A percentile compares a stretch with the other conserved stretches of the same genome.
Evolutionary conservation across 2,329 filamentous ascomycete genomes (phyloP).

Genomic region (Dendrostoma leiphaemia): DNA sequence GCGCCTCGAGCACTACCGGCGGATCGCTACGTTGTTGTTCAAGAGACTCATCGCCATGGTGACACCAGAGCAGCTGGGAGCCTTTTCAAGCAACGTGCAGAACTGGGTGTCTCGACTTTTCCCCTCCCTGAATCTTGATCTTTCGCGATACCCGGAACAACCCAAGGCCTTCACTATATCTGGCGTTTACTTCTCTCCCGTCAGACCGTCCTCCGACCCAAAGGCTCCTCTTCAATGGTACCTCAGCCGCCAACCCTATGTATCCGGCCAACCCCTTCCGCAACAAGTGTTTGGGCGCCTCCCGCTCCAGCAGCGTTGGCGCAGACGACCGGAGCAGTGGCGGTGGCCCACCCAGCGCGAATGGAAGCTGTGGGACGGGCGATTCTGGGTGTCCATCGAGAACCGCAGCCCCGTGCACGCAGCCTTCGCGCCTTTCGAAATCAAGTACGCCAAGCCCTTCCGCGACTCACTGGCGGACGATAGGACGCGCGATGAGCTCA

Average conservation of each 20-base stretch:
- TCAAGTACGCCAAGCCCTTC: slow-evolving; percentile 45
- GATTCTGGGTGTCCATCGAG: slow-evolving; percentile 57
- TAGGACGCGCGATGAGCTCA: slow-evolving; percentile 33
- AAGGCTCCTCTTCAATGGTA: slow-evolving; percentile 36
- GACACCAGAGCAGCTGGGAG: slow-evolving; percentile 45
- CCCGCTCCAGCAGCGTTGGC: slow-evolving; percentile 9
- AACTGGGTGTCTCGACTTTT: slow-evolving; percentile 47
- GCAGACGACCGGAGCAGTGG: slow-evolving; percentile 19
- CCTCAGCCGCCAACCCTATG: slow-evolving; percentile 46
- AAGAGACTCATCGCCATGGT: slow-evolving; percentile 49
- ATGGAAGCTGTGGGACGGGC: slow-evolving; percentile 54
- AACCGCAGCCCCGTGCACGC: slow-evolving; percentile 41
- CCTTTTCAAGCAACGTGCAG: slow-evolving; percentile 42
- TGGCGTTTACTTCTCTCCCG: slow-evolving; percentile 45
- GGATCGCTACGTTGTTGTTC: slow-evolving; percentile 44
- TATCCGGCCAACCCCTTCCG: slow-evolving; percentile 36
- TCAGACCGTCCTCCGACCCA: slow-evolving; percentile 19
- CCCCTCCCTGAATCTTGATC: slow-evolving; percentile 36
- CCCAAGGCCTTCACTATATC: slow-evolving; percentile 42
- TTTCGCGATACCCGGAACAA: neutral
- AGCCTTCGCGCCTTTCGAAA: slow-evolving; percentile 44
- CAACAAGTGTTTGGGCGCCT: slow-evolving; percentile 17
- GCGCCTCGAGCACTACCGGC: slow-evolving; percentile 36
- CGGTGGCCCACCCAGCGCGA: slow-evolving; percentile 28
- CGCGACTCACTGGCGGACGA: slow-evolving; percentile 38